Evolutionary conservation across 2,329 filamentous ascomycete species (phyloP), one percentile per base, ranked within the genome.

Genomic region (Ilyonectria robusta): DNA sequence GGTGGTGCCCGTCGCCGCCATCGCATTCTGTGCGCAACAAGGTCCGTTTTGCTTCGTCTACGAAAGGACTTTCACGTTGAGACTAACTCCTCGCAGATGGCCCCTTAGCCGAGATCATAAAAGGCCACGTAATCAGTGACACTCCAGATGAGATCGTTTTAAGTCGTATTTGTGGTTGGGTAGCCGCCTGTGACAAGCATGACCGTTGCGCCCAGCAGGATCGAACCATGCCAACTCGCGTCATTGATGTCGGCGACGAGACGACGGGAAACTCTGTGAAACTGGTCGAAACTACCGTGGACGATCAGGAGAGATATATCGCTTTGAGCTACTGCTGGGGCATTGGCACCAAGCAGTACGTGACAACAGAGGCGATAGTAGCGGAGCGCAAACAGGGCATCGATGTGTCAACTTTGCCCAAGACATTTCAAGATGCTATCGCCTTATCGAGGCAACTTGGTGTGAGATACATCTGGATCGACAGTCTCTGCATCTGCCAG

Each of bases 291-390:
- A 59, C 48, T 4, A 35, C 31, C 6, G 6, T 3, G 4, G 10
- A n/a, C 19, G 37, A 55, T 2, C 6, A 42, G 8, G 55, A 42
- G n/a, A 59, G 15, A 23, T 65, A 65, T 21, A 54, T 64, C 9
- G 66, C 62, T 17, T 48, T 68, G 8, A 68, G 62, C 23, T 68
- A 68, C 26, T 66, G 66, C 11, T 68, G 66, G 66, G 66, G 63
- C 6, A 17, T 17, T 2, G 53, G 59, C 4, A 33, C 47, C 8
- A 61, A 66, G 6, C 54, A 46, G 6, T 61, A 62, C 17, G 35
- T 35, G 13, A 68, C 66, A 2, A 68, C 63, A 1, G 13, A 42
- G 8, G 59, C 48, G 1, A 59, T 55, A 6, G 7, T 68, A 9
- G 40, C 15, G 1, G 59, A 62, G 17, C 58, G 55, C 5, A 46